Evolutionary conservation across 140 eudicot genomes (phyloP).

Genomic region (Stevia rebaudiana): DNA sequence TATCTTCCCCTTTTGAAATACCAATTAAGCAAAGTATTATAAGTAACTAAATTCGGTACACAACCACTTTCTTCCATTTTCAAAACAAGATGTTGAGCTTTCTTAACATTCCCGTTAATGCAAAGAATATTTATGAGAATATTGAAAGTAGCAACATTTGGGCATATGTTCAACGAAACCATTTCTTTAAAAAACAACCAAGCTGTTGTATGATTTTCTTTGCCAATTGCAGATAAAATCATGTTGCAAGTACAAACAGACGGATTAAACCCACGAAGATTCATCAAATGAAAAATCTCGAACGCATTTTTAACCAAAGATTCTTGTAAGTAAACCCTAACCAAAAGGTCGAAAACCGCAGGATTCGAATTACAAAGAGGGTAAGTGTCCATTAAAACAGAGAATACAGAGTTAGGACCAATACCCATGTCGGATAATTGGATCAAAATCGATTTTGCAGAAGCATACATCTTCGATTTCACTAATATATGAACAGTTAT

Average conservation of each 20-base stretch:
- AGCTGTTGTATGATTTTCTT: constrained; percentile 12
- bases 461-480: constrained; percentile 67
- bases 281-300: constrained; percentile 51
- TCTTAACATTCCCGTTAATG: constrained; percentile 57
- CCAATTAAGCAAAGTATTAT: constrained; percentile 85
- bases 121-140: constrained; percentile 65
- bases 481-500: constrained; percentile 70
- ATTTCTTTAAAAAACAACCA: constrained; percentile 77
- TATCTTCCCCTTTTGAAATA: constrained; percentile 74
- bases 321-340: constrained; percentile 52
- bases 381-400: constrained; percentile 73
- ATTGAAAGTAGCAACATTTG: constrained; percentile 71
- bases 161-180: constrained; percentile 58
- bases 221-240: constrained; percentile 45
- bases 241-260: constrained; percentile 73
- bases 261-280: constrained; percentile 56
- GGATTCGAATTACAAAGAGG: constrained; percentile 79
- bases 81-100: constrained; percentile 58
- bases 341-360: constrained; percentile 75
- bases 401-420: constrained; percentile 43
- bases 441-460: constrained; percentile 46
- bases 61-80: constrained; percentile 89
- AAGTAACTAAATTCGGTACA: constrained; percentile 60
- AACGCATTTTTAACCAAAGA: constrained; percentile 45
- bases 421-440: constrained; percentile 40